Percentiles rank a stretch among this genome's conserved stretches.
Evolutionary conservation across 1,284 basidiomycete species (phyloP).

Genomic region (Boletus sp.): DNA sequence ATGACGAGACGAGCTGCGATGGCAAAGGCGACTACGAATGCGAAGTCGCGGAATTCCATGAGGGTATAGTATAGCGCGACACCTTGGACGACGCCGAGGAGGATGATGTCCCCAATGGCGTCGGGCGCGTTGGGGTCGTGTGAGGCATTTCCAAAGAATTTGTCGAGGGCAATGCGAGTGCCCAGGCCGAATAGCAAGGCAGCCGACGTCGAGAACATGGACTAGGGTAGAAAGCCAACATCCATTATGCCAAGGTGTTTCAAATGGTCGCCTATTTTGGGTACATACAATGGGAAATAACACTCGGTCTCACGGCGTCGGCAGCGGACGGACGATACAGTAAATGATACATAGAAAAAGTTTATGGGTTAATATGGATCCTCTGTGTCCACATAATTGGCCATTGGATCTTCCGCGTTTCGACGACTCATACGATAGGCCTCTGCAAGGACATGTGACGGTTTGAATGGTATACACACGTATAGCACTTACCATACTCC

Average conservation of each 20-base stretch:
- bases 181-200: conserved; percentile 55
- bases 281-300: conserved; percentile 31
- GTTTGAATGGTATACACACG: conserved; percentile 2
- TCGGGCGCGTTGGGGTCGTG: conserved; percentile 32
- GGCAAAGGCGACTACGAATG: conserved; percentile 51
- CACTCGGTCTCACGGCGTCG: neutral
- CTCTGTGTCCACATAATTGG: conserved; percentile 69
- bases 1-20: conserved; percentile 57
- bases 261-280: conserved; percentile 25
- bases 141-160: conserved; percentile 42
- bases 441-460: conserved; percentile 48
- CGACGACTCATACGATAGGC: conserved; percentile 74
- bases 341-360: conserved; percentile 10
- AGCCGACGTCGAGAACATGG: conserved; percentile 41
- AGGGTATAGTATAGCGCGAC: conserved; percentile 65
- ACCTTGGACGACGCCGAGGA: conserved; percentile 71
- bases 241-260: conserved; percentile 15
- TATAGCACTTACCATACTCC: conserved; percentile 68
- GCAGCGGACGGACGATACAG: conserved; percentile 20
- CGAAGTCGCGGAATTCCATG: conserved; percentile 48
- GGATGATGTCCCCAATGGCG: conserved; percentile 54
- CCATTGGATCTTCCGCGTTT: conserved; percentile 83
- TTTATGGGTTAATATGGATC: conserved; percentile 24
- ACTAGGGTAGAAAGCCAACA: conserved; percentile 27
- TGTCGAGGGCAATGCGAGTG: conserved; percentile 64